These are phyloP conservation scores for Pseudopithomyces maydicus DNA, from an alignment of 2,329 filamentous ascomycete species.

Conservation along the genomic window DNA sequence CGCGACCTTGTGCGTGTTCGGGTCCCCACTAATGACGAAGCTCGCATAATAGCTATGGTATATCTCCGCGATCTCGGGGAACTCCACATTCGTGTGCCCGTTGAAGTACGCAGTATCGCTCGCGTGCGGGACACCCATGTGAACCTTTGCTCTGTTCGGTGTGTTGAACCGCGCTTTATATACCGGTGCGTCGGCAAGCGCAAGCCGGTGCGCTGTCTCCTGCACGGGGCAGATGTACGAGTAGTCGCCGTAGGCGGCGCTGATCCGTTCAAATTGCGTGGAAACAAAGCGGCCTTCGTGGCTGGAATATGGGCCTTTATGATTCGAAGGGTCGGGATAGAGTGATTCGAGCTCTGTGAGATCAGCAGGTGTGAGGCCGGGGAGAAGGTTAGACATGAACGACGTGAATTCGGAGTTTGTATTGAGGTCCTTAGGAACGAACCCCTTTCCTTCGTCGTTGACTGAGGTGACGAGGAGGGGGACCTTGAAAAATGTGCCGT, in stretches of 20 bases:
- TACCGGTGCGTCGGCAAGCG: slow-evolving; percentile 28
- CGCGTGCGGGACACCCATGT: slow-evolving; percentile 40
- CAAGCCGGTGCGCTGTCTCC: slow-evolving; percentile 33
- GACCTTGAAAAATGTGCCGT: slow-evolving; percentile 42
- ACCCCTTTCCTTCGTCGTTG: slow-evolving; percentile 42
- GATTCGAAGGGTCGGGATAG: slow-evolving; percentile 32
- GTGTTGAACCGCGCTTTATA: slow-evolving; percentile 46
- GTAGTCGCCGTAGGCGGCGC: slow-evolving; percentile 48
- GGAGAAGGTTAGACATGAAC: slow-evolving; percentile 34
- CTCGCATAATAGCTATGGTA: slow-evolving; percentile 44
- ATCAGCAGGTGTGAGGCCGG: slow-evolving; percentile 34
- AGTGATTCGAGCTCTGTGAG: slow-evolving; percentile 33
- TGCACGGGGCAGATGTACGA: slow-evolving; percentile 44
- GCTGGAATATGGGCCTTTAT: slow-evolving; percentile 23
- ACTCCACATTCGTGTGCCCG: slow-evolving; percentile 30
- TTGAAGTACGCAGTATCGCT: slow-evolving; percentile 39
- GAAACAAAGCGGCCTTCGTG: slow-evolving; percentile 47
- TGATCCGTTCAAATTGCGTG: slow-evolving; percentile 51
- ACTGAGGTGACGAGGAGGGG: slow-evolving; percentile 43
- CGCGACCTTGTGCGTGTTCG: slow-evolving; percentile 31
- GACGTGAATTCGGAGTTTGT: slow-evolving; percentile 43
- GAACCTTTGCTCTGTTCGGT: slow-evolving; percentile 31
- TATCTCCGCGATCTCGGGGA: slow-evolving; percentile 34
- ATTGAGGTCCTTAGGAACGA: slow-evolving; percentile 39
- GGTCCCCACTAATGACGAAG: slow-evolving; percentile 42